Evolutionary conservation across 140 eudicot genomes (phyloP), one percentile per base, ranked within the genome.

Genomic region (Senecio squalidus): DNA sequence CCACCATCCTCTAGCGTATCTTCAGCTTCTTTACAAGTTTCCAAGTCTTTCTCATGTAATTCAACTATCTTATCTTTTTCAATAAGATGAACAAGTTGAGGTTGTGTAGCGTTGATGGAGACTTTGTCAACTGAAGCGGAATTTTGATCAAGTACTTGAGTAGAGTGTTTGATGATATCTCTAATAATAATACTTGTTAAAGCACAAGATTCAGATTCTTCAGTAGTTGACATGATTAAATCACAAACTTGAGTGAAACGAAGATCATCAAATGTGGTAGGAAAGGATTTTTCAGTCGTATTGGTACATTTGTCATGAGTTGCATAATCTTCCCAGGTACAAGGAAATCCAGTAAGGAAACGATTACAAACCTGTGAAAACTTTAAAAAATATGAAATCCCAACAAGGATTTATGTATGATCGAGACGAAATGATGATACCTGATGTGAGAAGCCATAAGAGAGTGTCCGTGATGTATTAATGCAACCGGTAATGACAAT

Each of bases 331-430:
- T 85, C 75, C 94, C 89, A 85, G 64, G 39, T 43, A 67, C 9
- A 70, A 1, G 89, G 94, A 70, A 85, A 85, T 60, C 89, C 94
- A 27, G 45, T 27, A 48, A 33, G 55, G 63, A 85, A 85, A 60
- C 48, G 55, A 30, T 74, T 38, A 30, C 83, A 78, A 13, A 81
- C 74, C 89, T 84, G 83, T 30, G 9, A 60, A 52, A 46, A 34
- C 26, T 23, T 23, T 9, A 33, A 18, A 36, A 17, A n/a, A 24
- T 58, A 46, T 23, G 24, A 58, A 34, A 46, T n/a, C n/a, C n/a
- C n/a, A n/a, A n/a, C n/a, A n/a, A n/a, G n/a, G n/a, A n/a, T n/a
- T n/a, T n/a, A n/a, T 20, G 17, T 44, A n/a, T n/a, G 22, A 9
- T 17, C 13, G 0, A 51, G 28, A 58, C 40, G 5, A 52, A 55